Conservation (phyloP, 129 eudicot genomes). For the Oenanthe sinensis region DNA sequence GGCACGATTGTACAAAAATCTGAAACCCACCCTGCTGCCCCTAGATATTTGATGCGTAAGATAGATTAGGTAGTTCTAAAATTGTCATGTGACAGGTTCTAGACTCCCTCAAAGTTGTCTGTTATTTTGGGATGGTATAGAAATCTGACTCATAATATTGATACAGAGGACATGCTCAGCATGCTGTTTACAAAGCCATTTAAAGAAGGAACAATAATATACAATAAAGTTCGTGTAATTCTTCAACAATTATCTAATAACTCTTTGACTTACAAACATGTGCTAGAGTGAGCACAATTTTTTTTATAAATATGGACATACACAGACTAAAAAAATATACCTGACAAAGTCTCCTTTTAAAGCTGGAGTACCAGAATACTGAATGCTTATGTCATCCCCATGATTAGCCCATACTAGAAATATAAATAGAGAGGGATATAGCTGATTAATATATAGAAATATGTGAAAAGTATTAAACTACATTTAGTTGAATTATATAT, state of each 20-base stretch:
- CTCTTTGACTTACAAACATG: background rate
- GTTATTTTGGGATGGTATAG: background rate
- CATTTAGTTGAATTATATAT: background rate
- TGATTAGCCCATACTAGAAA: slow-evolving; percentile 93
- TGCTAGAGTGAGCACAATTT: background rate
- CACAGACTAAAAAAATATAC: slow-evolving; percentile 20
- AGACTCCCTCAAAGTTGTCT: background rate
- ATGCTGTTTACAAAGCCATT: background rate
- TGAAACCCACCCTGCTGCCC: no score
- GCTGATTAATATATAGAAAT: background rate
- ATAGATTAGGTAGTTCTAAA: no score
- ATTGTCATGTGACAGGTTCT: no score
- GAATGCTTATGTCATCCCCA: slow-evolving; percentile 94
- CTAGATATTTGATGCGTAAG: no score
- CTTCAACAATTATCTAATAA: background rate
- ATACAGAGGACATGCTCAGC: background rate
- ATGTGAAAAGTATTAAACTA: background rate
- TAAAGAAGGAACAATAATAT: background rate
- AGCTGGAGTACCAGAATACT: slow-evolving; percentile 98
- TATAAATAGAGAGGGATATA: background rate
- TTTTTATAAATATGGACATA: background rate
- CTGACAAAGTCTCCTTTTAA: slow-evolving; percentile 97
- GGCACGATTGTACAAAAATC: no score
- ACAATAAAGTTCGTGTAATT: background rate
- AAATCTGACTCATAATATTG: background rate